These are phyloP conservation scores for Marasmius tenuissimus DNA, from an alignment of 1,284 basidiomycete genomes.

Conservation along the genomic window DNA sequence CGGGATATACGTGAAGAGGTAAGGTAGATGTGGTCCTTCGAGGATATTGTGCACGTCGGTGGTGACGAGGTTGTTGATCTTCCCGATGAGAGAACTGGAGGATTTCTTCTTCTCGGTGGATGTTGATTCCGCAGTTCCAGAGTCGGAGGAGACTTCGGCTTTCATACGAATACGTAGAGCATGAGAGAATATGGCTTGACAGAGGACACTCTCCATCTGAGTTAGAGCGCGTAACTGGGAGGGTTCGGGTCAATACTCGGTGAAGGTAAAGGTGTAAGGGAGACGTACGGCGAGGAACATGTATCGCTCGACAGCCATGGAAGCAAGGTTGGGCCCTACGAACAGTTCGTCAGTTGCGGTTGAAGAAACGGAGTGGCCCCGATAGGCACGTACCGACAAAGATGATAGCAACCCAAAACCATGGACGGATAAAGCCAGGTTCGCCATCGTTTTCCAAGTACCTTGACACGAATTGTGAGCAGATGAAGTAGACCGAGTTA, in stretches of 20 bases:
- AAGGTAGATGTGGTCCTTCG: slow-evolving; percentile 38
- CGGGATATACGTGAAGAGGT: slow-evolving; percentile 21
- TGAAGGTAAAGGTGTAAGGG: slow-evolving; percentile 4
- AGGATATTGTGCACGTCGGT: slow-evolving; percentile 43
- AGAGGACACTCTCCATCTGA: slow-evolving; percentile 25
- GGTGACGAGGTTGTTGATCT: slow-evolving; percentile 54
- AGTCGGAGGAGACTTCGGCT: slow-evolving; percentile 27
- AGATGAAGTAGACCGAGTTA: slow-evolving; percentile 36
- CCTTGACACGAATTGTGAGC: slow-evolving; percentile 5
- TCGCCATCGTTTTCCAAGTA: slow-evolving; percentile 27
- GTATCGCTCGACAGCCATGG: slow-evolving; percentile 36
- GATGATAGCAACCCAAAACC: slow-evolving; percentile 22
- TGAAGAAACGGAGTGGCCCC: background rate
- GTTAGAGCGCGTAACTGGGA: background rate
- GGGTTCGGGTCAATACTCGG: slow-evolving; percentile 19
- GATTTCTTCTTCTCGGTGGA: background rate
- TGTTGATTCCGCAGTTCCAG: background rate
- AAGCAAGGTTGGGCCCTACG: slow-evolving; percentile 35
- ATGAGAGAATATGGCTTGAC: slow-evolving; percentile 58
- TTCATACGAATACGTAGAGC: slow-evolving; percentile 55
- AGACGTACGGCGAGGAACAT: slow-evolving; percentile 26
- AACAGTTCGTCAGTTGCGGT: too few relatives aligned
- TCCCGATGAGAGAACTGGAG: slow-evolving; percentile 44
- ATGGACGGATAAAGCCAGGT: slow-evolving; percentile 18
- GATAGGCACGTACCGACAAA: slow-evolving; percentile 27